A percentile compares a stretch with the other conserved stretches of the same genome.
Conservation (phyloP, 2,329 filamentous ascomycete genomes). For the Pleurostoma richardsiae region DNA sequence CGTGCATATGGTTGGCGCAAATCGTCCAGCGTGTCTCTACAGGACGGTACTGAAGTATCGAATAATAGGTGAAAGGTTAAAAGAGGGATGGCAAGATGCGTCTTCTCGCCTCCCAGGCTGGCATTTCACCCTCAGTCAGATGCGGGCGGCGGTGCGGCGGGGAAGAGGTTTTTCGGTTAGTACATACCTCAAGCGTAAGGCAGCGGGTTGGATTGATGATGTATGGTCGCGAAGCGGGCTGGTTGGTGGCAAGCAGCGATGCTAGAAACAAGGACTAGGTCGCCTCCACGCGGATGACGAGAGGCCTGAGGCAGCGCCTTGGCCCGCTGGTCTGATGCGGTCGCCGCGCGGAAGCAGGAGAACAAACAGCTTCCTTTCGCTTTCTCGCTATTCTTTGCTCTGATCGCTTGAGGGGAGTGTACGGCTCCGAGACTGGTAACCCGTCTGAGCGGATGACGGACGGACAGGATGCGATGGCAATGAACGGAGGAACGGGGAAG, state of each 20-base stretch:
- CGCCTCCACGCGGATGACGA: constrained; percentile 8
- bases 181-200: too few relatives aligned
- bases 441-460: too few relatives aligned
- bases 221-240: constrained; percentile 3
- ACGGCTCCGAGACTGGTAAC: too few relatives aligned
- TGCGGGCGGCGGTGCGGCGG: background rate
- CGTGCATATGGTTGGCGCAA: constrained; percentile 47
- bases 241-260: constrained; percentile 9
- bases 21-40: constrained; percentile 19
- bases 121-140: background rate
- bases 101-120: background rate
- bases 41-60: constrained; percentile 11
- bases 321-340: background rate
- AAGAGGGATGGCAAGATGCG: constrained; percentile 10
- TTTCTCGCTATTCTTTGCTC: background rate
- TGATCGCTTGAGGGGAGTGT: too few relatives aligned
- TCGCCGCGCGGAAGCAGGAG: background rate
- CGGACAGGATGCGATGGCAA: too few relatives aligned
- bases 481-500: too few relatives aligned
- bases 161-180: background rate
- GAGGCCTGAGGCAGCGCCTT: constrained; percentile 1
- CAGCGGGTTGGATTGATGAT: background rate
- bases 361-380: background rate
- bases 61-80: constrained; percentile 18
- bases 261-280: background rate